A percentile compares a stretch with the other conserved stretches of the same genome.
These are phyloP conservation scores for Chionographis japonica DNA, from an alignment of 106 monocot genomes.

Conservation along the genomic window DNA sequence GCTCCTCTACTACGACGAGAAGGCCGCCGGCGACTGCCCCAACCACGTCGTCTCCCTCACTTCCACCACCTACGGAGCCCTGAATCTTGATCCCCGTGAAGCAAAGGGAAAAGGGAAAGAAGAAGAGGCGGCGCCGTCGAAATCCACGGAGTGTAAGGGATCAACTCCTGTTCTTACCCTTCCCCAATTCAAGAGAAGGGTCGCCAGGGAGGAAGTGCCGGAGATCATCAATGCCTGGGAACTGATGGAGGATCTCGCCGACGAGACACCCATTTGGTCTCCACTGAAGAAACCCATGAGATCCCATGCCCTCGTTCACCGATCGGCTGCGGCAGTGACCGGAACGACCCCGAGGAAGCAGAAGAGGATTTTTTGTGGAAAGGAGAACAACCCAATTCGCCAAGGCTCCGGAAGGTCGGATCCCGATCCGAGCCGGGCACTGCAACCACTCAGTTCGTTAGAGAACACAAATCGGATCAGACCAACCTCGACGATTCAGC, in stretches of 20 bases:
- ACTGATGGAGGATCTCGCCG: slow-evolving; percentile 48
- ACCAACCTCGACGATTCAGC: background rate
- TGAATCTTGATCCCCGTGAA: slow-evolving; percentile 47
- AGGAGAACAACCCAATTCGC: slow-evolving; percentile 21
- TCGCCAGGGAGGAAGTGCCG: slow-evolving; percentile 11
- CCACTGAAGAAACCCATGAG: slow-evolving; percentile 33
- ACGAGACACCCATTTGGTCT: slow-evolving; percentile 23
- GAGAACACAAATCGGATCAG: slow-evolving; percentile 7
- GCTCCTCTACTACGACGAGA: background rate
- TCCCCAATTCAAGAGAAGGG: slow-evolving; percentile 15
- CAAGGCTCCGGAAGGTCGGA: background rate
- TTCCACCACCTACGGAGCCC: slow-evolving; percentile 78
- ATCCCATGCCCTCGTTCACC: background rate
- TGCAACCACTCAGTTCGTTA: slow-evolving; percentile 25
- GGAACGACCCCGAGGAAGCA: slow-evolving; percentile 19
- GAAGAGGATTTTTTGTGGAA: background rate
- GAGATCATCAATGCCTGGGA: slow-evolving; percentile 72
- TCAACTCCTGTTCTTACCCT: slow-evolving; percentile 2
- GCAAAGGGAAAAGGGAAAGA: background rate
- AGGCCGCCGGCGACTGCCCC: slow-evolving; percentile 2
- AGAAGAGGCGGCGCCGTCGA: background rate
- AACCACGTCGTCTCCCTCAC: slow-evolving; percentile 81
- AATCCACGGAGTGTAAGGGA: background rate
- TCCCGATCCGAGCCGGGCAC: slow-evolving; percentile 3
- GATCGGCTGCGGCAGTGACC: background rate